Evolutionary conservation across 345 rosid genomes (phyloP), one percentile per base, ranked within the genome.

Genomic region (Melaleuca quinquenervia): DNA sequence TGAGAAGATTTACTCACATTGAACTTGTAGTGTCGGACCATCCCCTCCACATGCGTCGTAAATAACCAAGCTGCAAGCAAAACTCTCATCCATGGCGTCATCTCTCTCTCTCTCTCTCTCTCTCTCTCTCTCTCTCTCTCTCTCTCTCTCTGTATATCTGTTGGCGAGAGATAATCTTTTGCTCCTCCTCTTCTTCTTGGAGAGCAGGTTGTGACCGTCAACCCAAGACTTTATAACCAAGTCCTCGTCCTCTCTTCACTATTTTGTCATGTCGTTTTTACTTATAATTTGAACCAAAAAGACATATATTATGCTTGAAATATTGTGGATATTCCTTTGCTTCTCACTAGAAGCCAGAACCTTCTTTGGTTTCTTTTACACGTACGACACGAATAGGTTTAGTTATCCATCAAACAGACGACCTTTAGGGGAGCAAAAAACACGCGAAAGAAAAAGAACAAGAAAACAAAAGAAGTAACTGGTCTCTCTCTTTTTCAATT

Each of bases 1-100:
- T 7, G 58, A 54, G 26, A 22, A 50, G 18, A 45, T 64, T 11
- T 14, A 83, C 96, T 93, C 89, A 95, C 98, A 85, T 94, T 91
- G 87, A 95, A 93, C 93, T 91, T 92, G 91, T 95, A 94, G 85
- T 92, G 94, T 58, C 97, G 95, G 85, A 91, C 90, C 53, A 89
- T 89, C 91, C 93, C 91, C 54, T 92, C 86, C 9, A 91, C 95
- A 32, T 54, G 76, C 27, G 56, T 26, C 56, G 82, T 84, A 11
- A 82, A 52, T 70, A 83, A 50, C 16, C 36, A 58, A 32, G 41
- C 62, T 62, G 50, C 76, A 41, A 84, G 75, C 76, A 84, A 20
- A 50, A 20, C 75, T 62, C 48, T 49, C 74, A 84, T 53, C 84
- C 84, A 51, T 1, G 41, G 51, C 52, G 49, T 52, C 84, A 44